Conservation (phyloP, 192 early-diverging fungal genomes). For the Coemansia sp. region DNA sequence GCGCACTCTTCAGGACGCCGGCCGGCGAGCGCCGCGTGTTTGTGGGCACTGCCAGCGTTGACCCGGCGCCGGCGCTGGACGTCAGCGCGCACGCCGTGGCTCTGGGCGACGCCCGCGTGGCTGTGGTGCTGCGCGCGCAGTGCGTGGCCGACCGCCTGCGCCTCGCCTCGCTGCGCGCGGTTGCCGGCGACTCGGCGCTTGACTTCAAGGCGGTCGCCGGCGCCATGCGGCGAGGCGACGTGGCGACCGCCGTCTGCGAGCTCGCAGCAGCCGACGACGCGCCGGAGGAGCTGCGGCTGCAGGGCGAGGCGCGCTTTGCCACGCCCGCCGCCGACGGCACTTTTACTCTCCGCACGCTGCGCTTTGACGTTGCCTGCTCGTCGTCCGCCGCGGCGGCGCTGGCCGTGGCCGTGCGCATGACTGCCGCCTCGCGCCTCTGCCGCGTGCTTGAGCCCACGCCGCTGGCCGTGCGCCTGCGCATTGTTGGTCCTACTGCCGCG, state of each 20-base stretch:
- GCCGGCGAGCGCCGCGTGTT: constrained; percentile 11
- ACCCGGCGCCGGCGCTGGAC: constrained; percentile 16
- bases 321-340: neutral
- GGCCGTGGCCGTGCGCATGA: constrained; percentile 13
- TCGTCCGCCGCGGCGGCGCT: neutral
- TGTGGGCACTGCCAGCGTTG: constrained; percentile 12
- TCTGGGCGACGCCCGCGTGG: neutral
- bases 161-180: constrained; percentile 5
- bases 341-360: neutral
- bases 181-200: neutral
- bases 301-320: neutral
- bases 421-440: constrained; percentile 13
- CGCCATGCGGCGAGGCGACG: constrained; percentile 23
- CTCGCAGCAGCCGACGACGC: neutral
- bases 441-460: constrained; percentile 23
- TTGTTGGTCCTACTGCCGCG: constrained; percentile 6
- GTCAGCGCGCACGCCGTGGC: constrained; percentile 3
- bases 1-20: constrained; percentile 11
- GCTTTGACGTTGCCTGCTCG: neutral
- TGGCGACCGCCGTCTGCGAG: constrained; percentile 14
- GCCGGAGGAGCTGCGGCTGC: neutral
- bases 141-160: constrained; percentile 10
- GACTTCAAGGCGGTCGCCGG: neutral
- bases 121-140: constrained; percentile 19
- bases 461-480: constrained; percentile 14